Base-by-base conservation (phyloP, 139 green algal genomes). In the Picochlorum sp. region DNA sequence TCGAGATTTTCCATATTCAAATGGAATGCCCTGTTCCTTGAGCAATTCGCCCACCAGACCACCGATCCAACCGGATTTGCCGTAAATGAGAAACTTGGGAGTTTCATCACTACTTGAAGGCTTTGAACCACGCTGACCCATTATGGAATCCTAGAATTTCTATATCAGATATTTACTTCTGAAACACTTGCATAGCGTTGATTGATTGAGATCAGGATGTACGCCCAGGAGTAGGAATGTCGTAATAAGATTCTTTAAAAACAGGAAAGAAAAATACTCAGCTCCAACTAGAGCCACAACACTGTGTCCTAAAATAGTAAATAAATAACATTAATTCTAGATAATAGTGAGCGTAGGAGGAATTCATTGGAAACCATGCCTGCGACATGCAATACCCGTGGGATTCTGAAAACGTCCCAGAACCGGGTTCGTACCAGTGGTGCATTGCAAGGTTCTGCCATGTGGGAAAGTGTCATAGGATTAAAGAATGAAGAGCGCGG, bases 1-100 rank as follows among this genome's bases (percentile, higher is more conserved):
- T 4, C 92, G 66, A 2, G 79, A 81, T 4, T 56, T 82, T 6
- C 81, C 92, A 70, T 87, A 96, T 69, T 95, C 83, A 57, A 83
- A 97, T 18, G 81, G 85, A 9, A 72, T 81, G 37, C 91, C 92
- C 68, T 84, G 70, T 61, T 85, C 37, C 68, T 86, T 88, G 9
- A 96, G 73, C 37, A 90, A 52, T 6, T 90, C 73, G 10, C 80
- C 84, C 1, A 96, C 61, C 16, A 95, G 80, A 6, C 88, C 87
- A 11, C 90, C 90, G 45, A 97, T 96, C 88, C 90, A 96, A 30
- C 86, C 88, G 3, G 69, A 81, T 56, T 79, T 80, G 16, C 90
- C 90, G 63, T 90, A 97, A 21, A 97, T 73, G 7, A 97, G 79
- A 68, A 96, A 97, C 16, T 62, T 51, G 34, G 34, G 34, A 41